Evolutionary conservation across 306 rosid species (phyloP), one percentile per base, ranked within the genome.

Genomic region (Abrus precatorius): DNA sequence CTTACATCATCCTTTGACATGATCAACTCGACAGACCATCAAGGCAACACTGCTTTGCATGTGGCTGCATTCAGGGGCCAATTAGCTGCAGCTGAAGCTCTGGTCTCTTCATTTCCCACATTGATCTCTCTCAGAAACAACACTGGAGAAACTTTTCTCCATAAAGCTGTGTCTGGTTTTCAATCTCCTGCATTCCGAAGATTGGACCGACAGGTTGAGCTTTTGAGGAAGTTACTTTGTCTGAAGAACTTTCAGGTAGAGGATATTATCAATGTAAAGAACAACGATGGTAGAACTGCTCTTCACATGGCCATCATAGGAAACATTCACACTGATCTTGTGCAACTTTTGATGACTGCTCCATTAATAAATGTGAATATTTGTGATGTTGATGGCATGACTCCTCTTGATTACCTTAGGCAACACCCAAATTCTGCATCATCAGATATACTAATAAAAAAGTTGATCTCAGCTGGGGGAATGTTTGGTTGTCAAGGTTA

Each of bases 241-340:
- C 84, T 90, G 67, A 85, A 82, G 40, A 83, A 65, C 29, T 87
- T 87, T 48, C 87, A 84, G 70, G 79, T 88, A 7, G 86, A 86
- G 44, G 87, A 87, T 62, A 82, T 93, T 32, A 84, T 95, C 86
- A 95, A 95, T 64, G 86, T 79, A 36, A 89, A 85, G 79, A 93
- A 88, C 61, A 88, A 84, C 4, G 98, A 90, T 66, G 94, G 92
- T 62, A 83, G 93, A 78, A 95, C 98, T 34, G 92, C 94, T 53
- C 96, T 95, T 69, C 99, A 95, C 85, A 81, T 90, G 82, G 99
- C 97, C 68, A 89, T 92, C 85, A 86, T 89, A 30, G 97, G 99
- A 4, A 93, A 93, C 72, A 89, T 90, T 63, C 97, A 90, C 84
- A 73, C 92, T 43, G 97, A 95, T 59, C 92, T 95, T 13, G 99